These are phyloP conservation scores for Mycena rosella DNA, from an alignment of 768 basidiomycete genomes.

Conservation along the genomic window DNA sequence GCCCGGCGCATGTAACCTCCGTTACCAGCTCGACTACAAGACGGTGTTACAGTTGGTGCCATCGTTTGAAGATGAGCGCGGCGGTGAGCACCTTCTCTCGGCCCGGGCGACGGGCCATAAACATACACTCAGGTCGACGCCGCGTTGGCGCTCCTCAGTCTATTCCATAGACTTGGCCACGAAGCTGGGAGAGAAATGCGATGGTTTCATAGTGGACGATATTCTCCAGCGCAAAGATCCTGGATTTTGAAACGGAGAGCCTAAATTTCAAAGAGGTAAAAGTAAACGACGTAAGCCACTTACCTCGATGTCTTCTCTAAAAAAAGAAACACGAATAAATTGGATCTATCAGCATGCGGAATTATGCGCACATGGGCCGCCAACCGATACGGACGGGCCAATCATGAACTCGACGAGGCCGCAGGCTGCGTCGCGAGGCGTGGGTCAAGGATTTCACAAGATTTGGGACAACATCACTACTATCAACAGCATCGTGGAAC, in stretches of 20 bases:
- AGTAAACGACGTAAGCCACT: not conserved
- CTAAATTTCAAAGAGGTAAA: conserved; percentile 5
- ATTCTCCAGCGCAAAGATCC: not conserved
- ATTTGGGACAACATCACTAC: not conserved
- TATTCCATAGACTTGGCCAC: conserved; percentile 10
- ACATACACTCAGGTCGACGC: conserved; percentile 1
- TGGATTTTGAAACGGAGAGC: conserved; percentile 9
- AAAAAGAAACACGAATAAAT: not conserved
- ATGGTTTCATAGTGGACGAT: not conserved
- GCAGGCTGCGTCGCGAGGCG: conserved; percentile 20
- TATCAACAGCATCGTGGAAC: conserved; percentile 21
- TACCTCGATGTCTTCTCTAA: not conserved
- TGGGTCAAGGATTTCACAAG: not conserved
- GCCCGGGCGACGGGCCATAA: not conserved
- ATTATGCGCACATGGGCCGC: conserved; percentile 12
- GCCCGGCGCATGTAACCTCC: not conserved
- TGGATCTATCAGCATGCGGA: conserved; percentile 1
- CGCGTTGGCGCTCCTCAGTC: not conserved
- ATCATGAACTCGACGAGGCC: conserved; percentile 21
- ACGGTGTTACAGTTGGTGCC: not conserved
- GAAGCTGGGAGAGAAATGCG: conserved; percentile 14
- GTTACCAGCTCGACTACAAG: not conserved
- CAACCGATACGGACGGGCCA: conserved; percentile 7
- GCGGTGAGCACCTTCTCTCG: not conserved
- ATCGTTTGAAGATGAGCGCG: not conserved